phyloP scores from a whole-genome alignment of 768 basidiomycete species.

The Hygrocybe punicea region DNA sequence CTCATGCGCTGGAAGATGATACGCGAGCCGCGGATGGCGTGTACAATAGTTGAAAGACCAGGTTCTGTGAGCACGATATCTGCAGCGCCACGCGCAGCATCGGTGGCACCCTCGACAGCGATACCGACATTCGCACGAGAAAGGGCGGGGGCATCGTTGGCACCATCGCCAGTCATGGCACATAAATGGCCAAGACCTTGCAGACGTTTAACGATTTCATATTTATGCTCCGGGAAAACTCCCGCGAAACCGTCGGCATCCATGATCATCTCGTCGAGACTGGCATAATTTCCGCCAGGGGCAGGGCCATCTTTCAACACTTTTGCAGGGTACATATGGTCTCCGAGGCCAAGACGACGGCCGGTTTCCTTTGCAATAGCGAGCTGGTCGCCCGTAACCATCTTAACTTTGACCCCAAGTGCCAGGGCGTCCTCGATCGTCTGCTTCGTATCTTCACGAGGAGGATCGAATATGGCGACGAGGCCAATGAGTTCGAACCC shows the following conservation, averaged over 20 bases:
- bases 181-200: constrained; percentile 94
- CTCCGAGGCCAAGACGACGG: constrained; percentile 94
- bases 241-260: constrained; percentile 99
- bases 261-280: constrained; percentile 97
- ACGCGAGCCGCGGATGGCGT: constrained; percentile 97
- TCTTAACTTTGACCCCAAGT: constrained; percentile 98
- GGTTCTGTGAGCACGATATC: constrained; percentile 98
- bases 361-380: constrained; percentile 99
- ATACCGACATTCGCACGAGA: constrained; percentile 99
- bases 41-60: constrained; percentile 97
- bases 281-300: constrained; percentile 77
- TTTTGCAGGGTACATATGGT: constrained; percentile 99
- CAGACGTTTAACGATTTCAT: constrained; percentile 98
- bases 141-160: constrained; percentile 96
- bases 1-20: constrained; percentile 99
- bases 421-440: constrained; percentile 96
- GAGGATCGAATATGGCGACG: constrained; percentile 95
- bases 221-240: constrained; percentile 99
- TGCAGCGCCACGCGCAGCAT: constrained; percentile 96
- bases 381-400: constrained; percentile 99
- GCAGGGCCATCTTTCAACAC: constrained; percentile 97
- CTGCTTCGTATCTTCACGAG: constrained; percentile 97
- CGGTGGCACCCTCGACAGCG: constrained; percentile 98
- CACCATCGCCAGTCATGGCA: constrained; percentile 99
- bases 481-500: constrained; percentile 98